Conservation (phyloP, 768 basidiomycete genomes). For the Stropharia rugosoannulata region DNA sequence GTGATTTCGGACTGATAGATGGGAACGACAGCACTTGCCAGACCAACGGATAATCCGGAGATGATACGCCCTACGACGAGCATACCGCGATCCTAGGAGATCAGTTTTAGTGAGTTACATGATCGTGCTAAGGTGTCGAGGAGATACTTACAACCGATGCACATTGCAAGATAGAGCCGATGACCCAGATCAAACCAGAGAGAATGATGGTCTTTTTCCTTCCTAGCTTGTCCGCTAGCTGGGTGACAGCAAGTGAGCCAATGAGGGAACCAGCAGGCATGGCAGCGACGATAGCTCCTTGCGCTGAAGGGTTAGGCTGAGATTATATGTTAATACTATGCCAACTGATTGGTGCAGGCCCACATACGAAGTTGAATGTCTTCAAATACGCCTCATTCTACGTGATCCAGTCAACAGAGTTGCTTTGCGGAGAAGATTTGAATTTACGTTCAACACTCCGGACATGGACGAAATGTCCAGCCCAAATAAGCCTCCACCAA, state of each 20-base stretch:
- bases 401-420: not conserved
- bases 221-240: conserved; percentile 64
- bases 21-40: conserved; percentile 65
- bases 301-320: conserved; percentile 51
- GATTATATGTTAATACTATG: not conserved
- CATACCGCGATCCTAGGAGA: conserved; percentile 64
- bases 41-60: conserved; percentile 65
- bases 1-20: conserved; percentile 77
- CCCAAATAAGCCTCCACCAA: conserved; percentile 78
- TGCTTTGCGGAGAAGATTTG: not conserved
- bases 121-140: conserved; percentile 2
- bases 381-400: conserved; percentile 39
- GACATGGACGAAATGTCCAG: conserved; percentile 85
- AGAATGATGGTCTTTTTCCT: conserved; percentile 67
- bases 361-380: conserved; percentile 34
- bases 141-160: conserved; percentile 41
- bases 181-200: conserved; percentile 68
- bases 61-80: conserved; percentile 70
- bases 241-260: conserved; percentile 62
- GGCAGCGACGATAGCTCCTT: conserved; percentile 75
- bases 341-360: not conserved
- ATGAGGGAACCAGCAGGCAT: conserved; percentile 77
- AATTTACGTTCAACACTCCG: conserved; percentile 53
- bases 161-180: conserved; percentile 73
- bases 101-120: not conserved